Percentiles rank a stretch among this genome's conserved stretches.
Conservation (phyloP, 345 rosid genomes). For the Aegle marmelos region DNA sequence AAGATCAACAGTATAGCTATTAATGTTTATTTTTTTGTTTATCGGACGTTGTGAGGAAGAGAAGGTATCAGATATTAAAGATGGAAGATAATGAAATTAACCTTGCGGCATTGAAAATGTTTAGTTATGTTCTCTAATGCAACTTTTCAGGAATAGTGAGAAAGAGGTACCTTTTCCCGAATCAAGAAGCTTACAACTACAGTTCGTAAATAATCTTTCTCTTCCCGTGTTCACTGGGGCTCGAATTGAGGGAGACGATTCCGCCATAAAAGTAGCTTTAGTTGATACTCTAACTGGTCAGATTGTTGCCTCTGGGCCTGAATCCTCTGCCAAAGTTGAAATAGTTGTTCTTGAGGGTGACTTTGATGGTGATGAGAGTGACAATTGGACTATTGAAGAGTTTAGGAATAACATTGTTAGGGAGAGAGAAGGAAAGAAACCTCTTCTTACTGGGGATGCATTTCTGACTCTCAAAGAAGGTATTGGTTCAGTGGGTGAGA, state of each 20-base stretch:
- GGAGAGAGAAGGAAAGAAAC: conserved; percentile 96
- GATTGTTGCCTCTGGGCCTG: conserved; percentile 57
- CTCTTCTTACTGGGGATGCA: conserved; percentile 80
- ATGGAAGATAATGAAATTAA: neutral
- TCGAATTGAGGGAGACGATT: conserved; percentile 86
- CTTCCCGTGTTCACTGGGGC: conserved; percentile 96
- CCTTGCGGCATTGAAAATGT: neutral
- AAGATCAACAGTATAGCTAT: conserved; percentile 15
- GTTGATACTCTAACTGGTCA: conserved; percentile 62
- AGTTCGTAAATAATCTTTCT: conserved; percentile 63
- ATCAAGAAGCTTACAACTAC: conserved; percentile 64
- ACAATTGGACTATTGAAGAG: conserved; percentile 73
- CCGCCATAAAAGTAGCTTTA: conserved; percentile 61
- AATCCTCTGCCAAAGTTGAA: conserved; percentile 75
- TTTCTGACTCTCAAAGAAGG: conserved; percentile 70
- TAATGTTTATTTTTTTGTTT: neutral
- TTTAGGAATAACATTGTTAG: conserved; percentile 82
- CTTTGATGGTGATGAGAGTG: conserved; percentile 67
- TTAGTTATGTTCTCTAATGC: conserved; percentile 9
- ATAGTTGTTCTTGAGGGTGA: conserved; percentile 94
- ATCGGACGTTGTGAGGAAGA: neutral
- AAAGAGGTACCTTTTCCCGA: conserved; percentile 54
- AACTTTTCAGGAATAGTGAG: conserved; percentile 57
- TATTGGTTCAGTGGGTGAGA: conserved; percentile 55
- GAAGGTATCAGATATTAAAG: neutral